Evolutionary conservation across 768 basidiomycete genomes (phyloP).

Genomic region (Boletus pseudo-olivaceus): DNA sequence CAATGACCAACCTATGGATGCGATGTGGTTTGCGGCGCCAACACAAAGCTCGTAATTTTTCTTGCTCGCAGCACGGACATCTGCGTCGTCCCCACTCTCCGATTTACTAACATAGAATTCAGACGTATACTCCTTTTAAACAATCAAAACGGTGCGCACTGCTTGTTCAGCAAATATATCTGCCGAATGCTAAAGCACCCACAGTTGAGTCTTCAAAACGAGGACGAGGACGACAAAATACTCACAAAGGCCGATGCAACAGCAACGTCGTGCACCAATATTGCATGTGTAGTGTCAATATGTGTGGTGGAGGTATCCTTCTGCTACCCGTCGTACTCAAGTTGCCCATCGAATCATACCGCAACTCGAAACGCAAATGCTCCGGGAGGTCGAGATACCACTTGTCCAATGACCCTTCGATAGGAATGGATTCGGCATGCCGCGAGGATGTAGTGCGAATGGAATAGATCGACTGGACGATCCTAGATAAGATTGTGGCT

Average conservation of each 20-base stretch:
- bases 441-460: slow-evolving; percentile 54
- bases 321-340: slow-evolving; percentile 17
- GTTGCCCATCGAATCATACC: slow-evolving; percentile 35
- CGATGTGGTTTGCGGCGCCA: slow-evolving; percentile 76
- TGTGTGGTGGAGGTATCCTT: slow-evolving; percentile 53
- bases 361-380: slow-evolving; percentile 62
- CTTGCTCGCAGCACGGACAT: slow-evolving; percentile 50
- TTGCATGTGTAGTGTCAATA: slow-evolving; percentile 78
- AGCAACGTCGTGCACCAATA: slow-evolving; percentile 80
- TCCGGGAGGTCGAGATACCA: slow-evolving; percentile 73
- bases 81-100: slow-evolving; percentile 47
- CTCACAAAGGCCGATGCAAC: slow-evolving; percentile 78
- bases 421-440: slow-evolving; percentile 50
- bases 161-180: slow-evolving; percentile 31
- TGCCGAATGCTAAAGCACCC: slow-evolving; percentile 24
- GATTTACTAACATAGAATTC: slow-evolving; percentile 26
- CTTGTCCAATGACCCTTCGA: slow-evolving; percentile 64
- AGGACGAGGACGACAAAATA: slow-evolving; percentile 5
- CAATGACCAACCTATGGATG: slow-evolving; percentile 51
- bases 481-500: slow-evolving; percentile 68
- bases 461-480: slow-evolving; percentile 70
- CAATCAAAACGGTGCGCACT: slow-evolving; percentile 28
- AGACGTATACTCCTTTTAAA: background rate
- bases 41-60: slow-evolving; percentile 73
- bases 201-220: slow-evolving; percentile 3